Evolutionary conservation across 2,329 filamentous ascomycete species (phyloP), one percentile per base, ranked within the genome.

Genomic region (Alternaria rosae): DNA sequence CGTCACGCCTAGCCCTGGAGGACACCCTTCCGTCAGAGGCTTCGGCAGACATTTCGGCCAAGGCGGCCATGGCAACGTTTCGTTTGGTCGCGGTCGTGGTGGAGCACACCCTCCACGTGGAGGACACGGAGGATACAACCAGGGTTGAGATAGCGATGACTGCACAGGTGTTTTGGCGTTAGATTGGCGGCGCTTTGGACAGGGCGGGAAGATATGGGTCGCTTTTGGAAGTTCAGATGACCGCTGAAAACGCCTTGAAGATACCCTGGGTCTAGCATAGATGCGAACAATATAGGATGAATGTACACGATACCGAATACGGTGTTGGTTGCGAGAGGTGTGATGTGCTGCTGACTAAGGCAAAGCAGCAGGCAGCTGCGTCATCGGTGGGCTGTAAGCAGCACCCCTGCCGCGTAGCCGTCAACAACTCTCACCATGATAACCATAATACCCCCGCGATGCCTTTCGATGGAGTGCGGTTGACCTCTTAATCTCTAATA

Each of bases 261-360:
- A 51, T 51, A 51, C 30, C 30, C 30, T n/a, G 28, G 30, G 20
- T 51, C 47, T 51, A 51, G 47, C 13, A 38, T 51, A 38, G 28
- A 51, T 38, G 28, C 20, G 3, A 25, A 6, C 47, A 35, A 51
- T 35, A 51, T 38, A 25, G 15, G 30, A 5, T 35, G 47, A 38
- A 5, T 23, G 47, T 51, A 25, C 13, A 38, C 11, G 6, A 5
- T 32, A 30, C 30, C 21, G 25, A 17, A 58, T 43, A 35, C 30
- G 44, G 53, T 41, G 58, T 23, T 56, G 58, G 13, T 57, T 57
- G 48, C 41, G 32, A 57, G 20, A 32, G 20, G 26, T 5, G 15
- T 42, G 21, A 53, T 41, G 54, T 26, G 32, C 51, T 2, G 59
- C 59, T 61, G 59, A 61, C 59, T 61, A 58, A 58, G 47, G 7